A percentile compares a stretch with the other conserved stretches of the same genome.
These are phyloP conservation scores for Asterochloris sp. DNA, from an alignment of 139 green algal genomes.

Conservation along the genomic window DNA sequence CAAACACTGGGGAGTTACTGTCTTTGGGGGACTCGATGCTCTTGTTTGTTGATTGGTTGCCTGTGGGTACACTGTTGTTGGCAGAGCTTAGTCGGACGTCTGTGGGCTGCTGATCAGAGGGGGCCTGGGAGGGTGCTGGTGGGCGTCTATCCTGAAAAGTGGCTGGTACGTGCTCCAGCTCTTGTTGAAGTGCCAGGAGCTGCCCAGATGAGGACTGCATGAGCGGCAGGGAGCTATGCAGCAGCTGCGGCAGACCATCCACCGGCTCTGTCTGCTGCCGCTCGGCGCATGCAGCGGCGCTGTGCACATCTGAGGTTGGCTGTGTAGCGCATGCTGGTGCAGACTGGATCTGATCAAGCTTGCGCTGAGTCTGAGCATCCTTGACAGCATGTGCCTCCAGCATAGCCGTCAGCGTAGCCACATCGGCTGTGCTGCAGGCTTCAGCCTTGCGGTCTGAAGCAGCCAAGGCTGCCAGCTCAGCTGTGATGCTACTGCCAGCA, in stretches of 20 bases:
- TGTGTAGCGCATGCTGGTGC: neutral
- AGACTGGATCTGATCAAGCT: neutral
- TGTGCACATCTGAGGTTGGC: neutral
- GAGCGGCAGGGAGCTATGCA: neutral
- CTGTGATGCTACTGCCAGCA: too few relatives aligned
- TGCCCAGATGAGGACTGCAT: too few relatives aligned
- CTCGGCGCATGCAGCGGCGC: neutral
- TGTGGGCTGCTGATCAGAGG: neutral
- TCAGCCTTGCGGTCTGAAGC: too few relatives aligned
- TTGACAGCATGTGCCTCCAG: neutral
- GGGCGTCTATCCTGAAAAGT: too few relatives aligned
- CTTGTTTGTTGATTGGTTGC: neutral
- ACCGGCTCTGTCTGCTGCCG: neutral
- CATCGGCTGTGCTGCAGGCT: neutral
- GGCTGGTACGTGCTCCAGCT: too few relatives aligned
- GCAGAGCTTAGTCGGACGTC: neutral
- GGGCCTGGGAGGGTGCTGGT: too few relatives aligned
- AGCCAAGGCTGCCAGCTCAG: too few relatives aligned
- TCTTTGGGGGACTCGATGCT: neutral
- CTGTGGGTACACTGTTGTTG: neutral
- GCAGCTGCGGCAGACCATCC: neutral
- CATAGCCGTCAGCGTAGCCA: neutral
- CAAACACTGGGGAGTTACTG: conserved; percentile 50
- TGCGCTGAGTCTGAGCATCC: neutral
- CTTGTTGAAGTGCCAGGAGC: too few relatives aligned